Percentiles rank a stretch among this genome's conserved stretches.
These are phyloP conservation scores for Trichoderma atroviride DNA, from an alignment of 2,329 filamentous ascomycete species.

Conservation along the genomic window DNA sequence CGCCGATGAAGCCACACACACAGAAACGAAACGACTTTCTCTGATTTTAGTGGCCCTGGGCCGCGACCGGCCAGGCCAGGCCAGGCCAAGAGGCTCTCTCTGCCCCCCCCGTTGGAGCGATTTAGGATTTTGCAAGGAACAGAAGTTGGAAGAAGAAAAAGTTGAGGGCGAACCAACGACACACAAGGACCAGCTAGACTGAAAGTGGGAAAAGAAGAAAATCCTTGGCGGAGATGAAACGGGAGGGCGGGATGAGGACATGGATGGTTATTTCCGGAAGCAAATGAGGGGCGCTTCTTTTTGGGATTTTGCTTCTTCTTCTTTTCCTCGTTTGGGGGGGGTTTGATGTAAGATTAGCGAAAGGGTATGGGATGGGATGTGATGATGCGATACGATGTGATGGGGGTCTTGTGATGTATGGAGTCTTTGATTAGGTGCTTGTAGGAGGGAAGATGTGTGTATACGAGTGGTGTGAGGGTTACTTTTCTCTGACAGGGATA, in stretches of 20 bases:
- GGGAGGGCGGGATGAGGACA: neutral
- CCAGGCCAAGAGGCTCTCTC: neutral
- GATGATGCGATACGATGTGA: neutral
- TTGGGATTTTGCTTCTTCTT: neutral
- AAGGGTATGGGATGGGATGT: neutral
- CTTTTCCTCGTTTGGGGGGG: neutral
- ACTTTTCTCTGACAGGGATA: neutral
- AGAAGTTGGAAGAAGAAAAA: neutral
- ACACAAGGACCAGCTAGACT: neutral
- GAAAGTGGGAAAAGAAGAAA: neutral
- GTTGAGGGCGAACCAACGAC: neutral
- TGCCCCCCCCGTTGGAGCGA: neutral
- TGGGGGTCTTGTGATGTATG: neutral
- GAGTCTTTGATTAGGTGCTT: neutral
- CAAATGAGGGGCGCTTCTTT: neutral
- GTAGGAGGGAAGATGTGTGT: neutral
- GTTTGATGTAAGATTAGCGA: slow-evolving; percentile 1
- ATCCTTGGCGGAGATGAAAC: slow-evolving; percentile 3
- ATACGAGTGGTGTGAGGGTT: neutral
- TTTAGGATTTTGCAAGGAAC: neutral
- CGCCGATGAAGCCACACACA: slow-evolving; percentile 10
- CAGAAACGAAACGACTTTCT: neutral
- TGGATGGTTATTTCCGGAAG: neutral
- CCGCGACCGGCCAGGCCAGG: neutral
- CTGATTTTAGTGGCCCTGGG: neutral